Evolutionary conservation across 2,329 filamentous ascomycete species (phyloP).

Genomic region (Sclerotinia nivalis): DNA sequence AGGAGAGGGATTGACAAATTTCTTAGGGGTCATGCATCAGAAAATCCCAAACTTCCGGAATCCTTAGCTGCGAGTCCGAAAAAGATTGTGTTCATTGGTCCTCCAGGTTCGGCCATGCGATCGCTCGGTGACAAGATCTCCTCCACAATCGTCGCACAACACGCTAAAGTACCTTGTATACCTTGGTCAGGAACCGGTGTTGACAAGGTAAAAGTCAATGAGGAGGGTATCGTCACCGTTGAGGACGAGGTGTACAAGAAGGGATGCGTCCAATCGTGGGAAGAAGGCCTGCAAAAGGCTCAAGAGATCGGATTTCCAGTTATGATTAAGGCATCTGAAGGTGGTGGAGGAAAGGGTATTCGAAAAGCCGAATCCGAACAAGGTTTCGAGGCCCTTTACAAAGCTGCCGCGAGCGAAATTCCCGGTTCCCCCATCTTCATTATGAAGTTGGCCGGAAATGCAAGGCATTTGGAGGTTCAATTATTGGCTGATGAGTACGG

Average conservation of each 20-base stretch:
- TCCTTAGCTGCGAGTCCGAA: slow-evolving; percentile 93
- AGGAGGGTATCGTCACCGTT: slow-evolving; percentile 88
- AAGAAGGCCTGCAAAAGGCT: slow-evolving; percentile 86
- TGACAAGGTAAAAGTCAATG: slow-evolving; percentile 74
- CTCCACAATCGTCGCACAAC: slow-evolving; percentile 97
- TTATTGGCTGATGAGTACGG: slow-evolving; percentile 97
- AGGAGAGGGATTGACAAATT: slow-evolving; percentile 24
- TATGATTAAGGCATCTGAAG: slow-evolving; percentile 99
- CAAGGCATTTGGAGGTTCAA: slow-evolving; percentile 95
- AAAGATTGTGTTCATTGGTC: slow-evolving; percentile 99
- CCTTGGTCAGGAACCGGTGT: slow-evolving; percentile 99
- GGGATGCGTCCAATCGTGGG: slow-evolving; percentile 85
- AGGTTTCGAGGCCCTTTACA: slow-evolving; percentile 84
- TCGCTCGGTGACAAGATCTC: slow-evolving; percentile 99
- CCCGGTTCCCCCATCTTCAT: slow-evolving; percentile 99
- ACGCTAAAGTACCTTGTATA: slow-evolving; percentile 93
- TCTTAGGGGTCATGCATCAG: slow-evolving; percentile 88
- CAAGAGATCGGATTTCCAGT: slow-evolving; percentile 94
- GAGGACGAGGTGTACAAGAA: slow-evolving; percentile 80
- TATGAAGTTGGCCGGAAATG: slow-evolving; percentile 98
- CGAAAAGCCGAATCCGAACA: slow-evolving; percentile 88
- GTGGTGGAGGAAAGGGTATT: slow-evolving; percentile 98
- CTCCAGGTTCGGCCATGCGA: slow-evolving; percentile 96
- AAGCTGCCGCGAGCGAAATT: slow-evolving; percentile 94
- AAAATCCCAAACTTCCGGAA: slow-evolving; percentile 97